Percentiles rank a stretch among this genome's conserved stretches.
phyloP scores from a whole-genome alignment of 2,329 filamentous ascomycete species.

The Xylaria sp. region DNA sequence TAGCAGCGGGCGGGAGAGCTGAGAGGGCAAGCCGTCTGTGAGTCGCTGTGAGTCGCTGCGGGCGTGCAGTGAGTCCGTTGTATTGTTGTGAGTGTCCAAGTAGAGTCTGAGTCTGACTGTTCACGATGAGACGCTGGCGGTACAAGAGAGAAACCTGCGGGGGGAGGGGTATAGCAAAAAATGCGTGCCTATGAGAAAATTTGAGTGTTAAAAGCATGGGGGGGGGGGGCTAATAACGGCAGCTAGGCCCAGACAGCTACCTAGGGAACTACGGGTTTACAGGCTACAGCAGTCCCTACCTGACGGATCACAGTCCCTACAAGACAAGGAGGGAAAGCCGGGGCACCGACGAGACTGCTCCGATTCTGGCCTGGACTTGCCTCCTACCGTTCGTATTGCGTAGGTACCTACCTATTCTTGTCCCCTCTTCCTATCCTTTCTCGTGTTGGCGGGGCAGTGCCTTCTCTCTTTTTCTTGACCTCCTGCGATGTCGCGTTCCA shows the following conservation, averaged over 20 bases:
- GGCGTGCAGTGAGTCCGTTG: no score
- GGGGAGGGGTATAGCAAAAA: background rate
- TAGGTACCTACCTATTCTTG: slow-evolving; percentile 5
- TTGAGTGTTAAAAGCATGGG: slow-evolving; percentile 1
- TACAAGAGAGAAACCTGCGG: background rate
- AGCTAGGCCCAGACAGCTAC: no score
- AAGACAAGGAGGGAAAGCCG: no score
- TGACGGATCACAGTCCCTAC: no score
- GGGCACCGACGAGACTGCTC: no score
- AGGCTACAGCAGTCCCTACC: no score
- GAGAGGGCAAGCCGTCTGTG: background rate
- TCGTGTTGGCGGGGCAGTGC: slow-evolving; percentile 17
- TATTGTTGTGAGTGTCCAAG: no score
- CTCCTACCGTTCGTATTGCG: background rate
- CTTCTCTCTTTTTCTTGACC: background rate
- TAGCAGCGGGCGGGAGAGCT: background rate
- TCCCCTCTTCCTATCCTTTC: slow-evolving; percentile 13
- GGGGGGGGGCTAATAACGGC: background rate
- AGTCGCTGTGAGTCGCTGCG: no score
- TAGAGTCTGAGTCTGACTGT: no score
- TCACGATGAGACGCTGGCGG: no score
- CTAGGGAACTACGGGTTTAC: no score
- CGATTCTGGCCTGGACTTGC: background rate
- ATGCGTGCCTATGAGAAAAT: background rate
- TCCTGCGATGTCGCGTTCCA: background rate